phyloP scores from a whole-genome alignment of 257 asterid genomes.

The Cinchona pubescens region DNA sequence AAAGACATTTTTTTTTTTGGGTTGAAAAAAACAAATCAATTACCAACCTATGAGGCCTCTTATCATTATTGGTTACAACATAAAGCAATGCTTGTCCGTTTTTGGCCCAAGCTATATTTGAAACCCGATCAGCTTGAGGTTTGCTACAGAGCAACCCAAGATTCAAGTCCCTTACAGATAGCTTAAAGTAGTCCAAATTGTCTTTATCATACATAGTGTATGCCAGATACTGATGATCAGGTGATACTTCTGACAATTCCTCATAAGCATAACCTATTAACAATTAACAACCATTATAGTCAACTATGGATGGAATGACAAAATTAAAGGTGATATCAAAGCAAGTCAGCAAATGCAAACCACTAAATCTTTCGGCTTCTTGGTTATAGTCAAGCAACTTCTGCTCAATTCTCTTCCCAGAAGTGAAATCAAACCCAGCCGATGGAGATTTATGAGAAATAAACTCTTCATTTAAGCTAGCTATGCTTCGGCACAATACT shows the following conservation, averaged over 20 bases:
- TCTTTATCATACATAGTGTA: conserved; percentile 96
- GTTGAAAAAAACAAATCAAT: conserved; percentile 9
- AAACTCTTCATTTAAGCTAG: conserved; percentile 73
- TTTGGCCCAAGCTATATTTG: conserved; percentile 91
- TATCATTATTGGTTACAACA: conserved; percentile 73
- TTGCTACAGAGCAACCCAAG: conserved; percentile 67
- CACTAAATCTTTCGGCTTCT: conserved; percentile 94
- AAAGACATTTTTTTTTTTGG: not conserved
- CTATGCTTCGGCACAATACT: conserved; percentile 82
- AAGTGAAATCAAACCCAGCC: conserved; percentile 86
- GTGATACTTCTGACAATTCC: conserved; percentile 89
- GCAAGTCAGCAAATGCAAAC: conserved; percentile 25
- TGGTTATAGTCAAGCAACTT: conserved; percentile 85
- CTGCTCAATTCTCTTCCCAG: conserved; percentile 90
- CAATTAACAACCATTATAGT: conserved; percentile 3
- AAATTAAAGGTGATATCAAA: not conserved
- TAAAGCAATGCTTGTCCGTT: conserved; percentile 72
- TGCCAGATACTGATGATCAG: conserved; percentile 91
- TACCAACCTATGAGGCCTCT: conserved; percentile 83
- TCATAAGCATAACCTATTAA: conserved; percentile 77
- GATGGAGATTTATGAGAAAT: conserved; percentile 81
- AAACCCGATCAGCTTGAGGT: conserved; percentile 83
- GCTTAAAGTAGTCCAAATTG: conserved; percentile 60
- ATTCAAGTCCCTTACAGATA: conserved; percentile 81
- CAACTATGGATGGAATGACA: not conserved